Evolutionary conservation across 371 early-diverging fungal species (phyloP).

Genomic region (Actinomortierella wolfii): DNA sequence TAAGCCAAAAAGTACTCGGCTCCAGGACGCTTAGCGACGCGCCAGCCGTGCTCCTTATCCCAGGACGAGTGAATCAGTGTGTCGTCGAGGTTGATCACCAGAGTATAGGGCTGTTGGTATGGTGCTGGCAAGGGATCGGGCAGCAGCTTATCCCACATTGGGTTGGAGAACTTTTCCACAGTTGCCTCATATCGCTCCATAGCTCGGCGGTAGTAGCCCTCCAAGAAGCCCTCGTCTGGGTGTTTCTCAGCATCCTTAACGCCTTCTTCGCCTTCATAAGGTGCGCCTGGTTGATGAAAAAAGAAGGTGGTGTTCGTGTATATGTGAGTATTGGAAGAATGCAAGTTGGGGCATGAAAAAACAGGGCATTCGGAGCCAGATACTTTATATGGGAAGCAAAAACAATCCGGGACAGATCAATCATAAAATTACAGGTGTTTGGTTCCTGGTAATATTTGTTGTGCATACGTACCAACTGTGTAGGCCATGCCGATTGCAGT

Average conservation of each 20-base stretch:
- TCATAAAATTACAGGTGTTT: too few species aligned
- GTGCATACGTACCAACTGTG: slow-evolving; percentile 23
- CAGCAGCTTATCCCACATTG: slow-evolving; percentile 83
- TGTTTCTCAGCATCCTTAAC: slow-evolving; percentile 31
- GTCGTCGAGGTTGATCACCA: slow-evolving; percentile 93
- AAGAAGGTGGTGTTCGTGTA: too few species aligned
- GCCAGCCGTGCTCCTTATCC: slow-evolving; percentile 94
- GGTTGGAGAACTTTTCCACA: slow-evolving; percentile 48
- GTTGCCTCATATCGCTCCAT: slow-evolving; percentile 30
- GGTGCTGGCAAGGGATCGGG: slow-evolving; percentile 86
- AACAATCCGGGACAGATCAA: too few species aligned
- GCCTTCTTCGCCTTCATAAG: slow-evolving; percentile 42
- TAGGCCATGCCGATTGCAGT: slow-evolving; percentile 30
- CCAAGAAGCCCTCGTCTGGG: slow-evolving; percentile 29
- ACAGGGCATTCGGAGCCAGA: background rate
- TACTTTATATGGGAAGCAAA: too few species aligned
- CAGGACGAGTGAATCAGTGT: slow-evolving; percentile 90
- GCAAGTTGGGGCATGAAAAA: too few species aligned
- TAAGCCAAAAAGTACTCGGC: slow-evolving; percentile 93
- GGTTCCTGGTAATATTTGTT: too few species aligned
- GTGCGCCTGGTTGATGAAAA: slow-evolving; percentile 12
- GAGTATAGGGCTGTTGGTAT: slow-evolving; percentile 85
- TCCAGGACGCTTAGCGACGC: slow-evolving; percentile 93
- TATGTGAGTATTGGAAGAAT: too few species aligned
- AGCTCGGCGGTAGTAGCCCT: slow-evolving; percentile 35